These are phyloP conservation scores for Solanum habrochaites DNA, from an alignment of 257 asterid species.

Conservation along the genomic window DNA sequence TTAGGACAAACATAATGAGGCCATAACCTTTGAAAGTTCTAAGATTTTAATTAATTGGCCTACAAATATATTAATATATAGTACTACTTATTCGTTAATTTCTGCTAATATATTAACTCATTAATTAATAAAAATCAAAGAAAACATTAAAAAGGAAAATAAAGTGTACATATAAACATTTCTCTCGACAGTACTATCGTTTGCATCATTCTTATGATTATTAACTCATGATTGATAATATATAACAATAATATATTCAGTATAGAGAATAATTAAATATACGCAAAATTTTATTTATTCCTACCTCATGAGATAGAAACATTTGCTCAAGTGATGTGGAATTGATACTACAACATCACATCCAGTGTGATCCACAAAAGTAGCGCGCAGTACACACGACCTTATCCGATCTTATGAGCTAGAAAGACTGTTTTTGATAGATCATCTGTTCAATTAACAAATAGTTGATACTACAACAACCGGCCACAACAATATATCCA, in stretches of 20 bases:
- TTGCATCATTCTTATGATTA: not conserved
- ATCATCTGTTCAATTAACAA: not conserved
- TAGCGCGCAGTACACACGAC: not conserved
- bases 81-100: not conserved
- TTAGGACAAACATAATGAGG: not conserved
- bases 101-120: not conserved
- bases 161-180: not conserved
- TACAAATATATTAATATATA: not conserved
- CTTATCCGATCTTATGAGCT: not conserved
- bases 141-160: not conserved
- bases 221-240: not conserved
- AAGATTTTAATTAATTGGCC: not conserved
- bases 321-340: not conserved
- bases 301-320: not conserved
- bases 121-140: not conserved
- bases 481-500: not conserved
- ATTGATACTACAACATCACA: not conserved
- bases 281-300: not conserved
- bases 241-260: not conserved
- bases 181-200: not conserved
- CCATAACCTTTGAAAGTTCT: not conserved
- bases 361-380: not conserved
- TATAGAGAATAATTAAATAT: too few relatives aligned
- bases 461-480: not conserved
- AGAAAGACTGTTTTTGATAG: not conserved